Conservation (phyloP, 495 filamentous ascomycete genomes). For the Aspergillus mulundensis region DNA sequence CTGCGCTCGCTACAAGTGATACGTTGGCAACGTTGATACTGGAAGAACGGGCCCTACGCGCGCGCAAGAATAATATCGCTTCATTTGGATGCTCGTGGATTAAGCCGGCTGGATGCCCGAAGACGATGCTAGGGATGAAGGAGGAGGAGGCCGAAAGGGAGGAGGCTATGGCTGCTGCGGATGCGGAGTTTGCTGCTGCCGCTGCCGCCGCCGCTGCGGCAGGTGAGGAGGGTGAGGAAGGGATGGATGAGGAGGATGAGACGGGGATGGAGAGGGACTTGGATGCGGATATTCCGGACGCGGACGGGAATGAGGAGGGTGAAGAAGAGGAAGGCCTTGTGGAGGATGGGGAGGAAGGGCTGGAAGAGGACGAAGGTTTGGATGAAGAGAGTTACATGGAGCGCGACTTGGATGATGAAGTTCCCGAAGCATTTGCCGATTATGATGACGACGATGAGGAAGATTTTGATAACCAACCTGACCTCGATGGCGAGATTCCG, state of each 20-base stretch:
- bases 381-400: slow-evolving; percentile 44
- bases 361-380: slow-evolving; percentile 29
- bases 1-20: slow-evolving; percentile 4
- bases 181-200: slow-evolving; percentile 63
- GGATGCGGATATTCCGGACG: slow-evolving; percentile 47
- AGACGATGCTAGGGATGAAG: slow-evolving; percentile 70
- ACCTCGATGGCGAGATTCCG: slow-evolving; percentile 44
- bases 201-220: slow-evolving; percentile 49
- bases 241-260: slow-evolving; percentile 26
- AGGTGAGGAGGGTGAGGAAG: slow-evolving; percentile 27
- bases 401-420: slow-evolving; percentile 49
- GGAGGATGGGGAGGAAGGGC: slow-evolving; percentile 32
- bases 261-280: slow-evolving; percentile 44
- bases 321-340: slow-evolving; percentile 15
- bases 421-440: slow-evolving; percentile 45
- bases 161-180: slow-evolving; percentile 68
- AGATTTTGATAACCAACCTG: slow-evolving; percentile 39
- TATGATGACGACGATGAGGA: slow-evolving; percentile 41
- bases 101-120: slow-evolving; percentile 67
- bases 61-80: slow-evolving; percentile 66
- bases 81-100: slow-evolving; percentile 78
- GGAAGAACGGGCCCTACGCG: slow-evolving; percentile 65
- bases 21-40: slow-evolving; percentile 56
- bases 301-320: slow-evolving; percentile 8
- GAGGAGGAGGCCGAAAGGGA: slow-evolving; percentile 77